Percentiles rank a stretch among this genome's conserved stretches.
These are phyloP conservation scores for Solanum pimpinellifolium DNA, from an alignment of 257 asterid species.

Conservation along the genomic window DNA sequence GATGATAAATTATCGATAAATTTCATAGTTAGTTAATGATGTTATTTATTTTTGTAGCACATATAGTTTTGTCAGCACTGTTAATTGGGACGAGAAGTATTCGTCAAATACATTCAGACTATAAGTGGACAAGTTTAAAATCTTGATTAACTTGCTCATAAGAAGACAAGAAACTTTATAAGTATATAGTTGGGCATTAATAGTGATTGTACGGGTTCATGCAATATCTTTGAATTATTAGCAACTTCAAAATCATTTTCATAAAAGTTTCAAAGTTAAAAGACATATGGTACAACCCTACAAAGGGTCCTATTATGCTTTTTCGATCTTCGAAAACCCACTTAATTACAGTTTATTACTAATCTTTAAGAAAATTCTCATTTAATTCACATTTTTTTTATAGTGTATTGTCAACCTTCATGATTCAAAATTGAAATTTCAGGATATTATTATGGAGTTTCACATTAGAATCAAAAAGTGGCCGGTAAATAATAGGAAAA, in stretches of 20 bases:
- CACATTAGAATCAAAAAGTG: neutral
- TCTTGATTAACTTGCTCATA: neutral
- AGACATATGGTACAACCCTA: neutral
- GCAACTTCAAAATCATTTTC: neutral
- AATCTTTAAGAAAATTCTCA: too few species aligned
- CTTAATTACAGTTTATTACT: neutral
- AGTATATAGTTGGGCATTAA: neutral
- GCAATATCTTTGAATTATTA: neutral
- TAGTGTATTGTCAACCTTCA: neutral
- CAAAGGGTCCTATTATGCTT: neutral
- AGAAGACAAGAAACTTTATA: neutral
- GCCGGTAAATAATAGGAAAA: neutral
- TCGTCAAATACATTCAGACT: neutral
- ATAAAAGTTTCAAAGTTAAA: neutral
- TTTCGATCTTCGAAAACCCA: neutral
- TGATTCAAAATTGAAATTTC: neutral
- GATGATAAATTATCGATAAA: neutral
- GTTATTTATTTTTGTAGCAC: neutral
- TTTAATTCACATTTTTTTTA: too few species aligned
- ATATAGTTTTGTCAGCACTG: neutral
- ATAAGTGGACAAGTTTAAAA: neutral
- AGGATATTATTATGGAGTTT: neutral
- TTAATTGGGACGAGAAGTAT: neutral
- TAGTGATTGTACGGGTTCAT: constrained; percentile 16
- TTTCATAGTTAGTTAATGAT: neutral